A percentile compares a stretch with the other conserved stretches of the same genome.
phyloP scores from a whole-genome alignment of 1,139 yeast genomes.

The Candida neerlandica region DNA sequence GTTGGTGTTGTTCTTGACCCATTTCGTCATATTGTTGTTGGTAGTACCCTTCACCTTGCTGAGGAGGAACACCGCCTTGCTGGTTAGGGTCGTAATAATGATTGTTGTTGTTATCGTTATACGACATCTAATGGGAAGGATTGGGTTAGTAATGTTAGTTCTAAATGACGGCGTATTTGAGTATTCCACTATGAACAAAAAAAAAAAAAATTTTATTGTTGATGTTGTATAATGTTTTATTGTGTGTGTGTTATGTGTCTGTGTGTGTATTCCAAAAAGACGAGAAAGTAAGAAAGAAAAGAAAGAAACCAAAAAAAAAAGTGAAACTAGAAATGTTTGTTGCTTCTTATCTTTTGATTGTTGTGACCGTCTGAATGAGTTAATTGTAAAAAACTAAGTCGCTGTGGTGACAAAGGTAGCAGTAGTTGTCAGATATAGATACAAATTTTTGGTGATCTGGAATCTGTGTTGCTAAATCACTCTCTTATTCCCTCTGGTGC shows the following conservation, averaged over 20 bases:
- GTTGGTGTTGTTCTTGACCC: constrained; percentile 28
- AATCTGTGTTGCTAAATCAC: neutral
- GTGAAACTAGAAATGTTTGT: constrained; percentile 1
- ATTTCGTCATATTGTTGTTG: constrained; percentile 50
- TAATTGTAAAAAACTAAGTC: neutral
- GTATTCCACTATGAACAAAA: neutral
- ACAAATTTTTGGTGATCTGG: neutral
- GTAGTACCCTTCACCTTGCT: constrained; percentile 44
- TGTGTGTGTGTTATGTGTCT: neutral
- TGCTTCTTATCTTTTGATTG: neutral
- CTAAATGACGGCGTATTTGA: too few relatives aligned
- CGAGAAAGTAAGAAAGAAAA: neutral
- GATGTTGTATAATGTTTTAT: constrained; percentile 1
- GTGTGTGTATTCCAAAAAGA: constrained; percentile 1
- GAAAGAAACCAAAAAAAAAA: neutral
- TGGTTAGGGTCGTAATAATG: constrained; percentile 52
- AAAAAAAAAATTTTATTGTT: neutral
- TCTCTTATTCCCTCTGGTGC: neutral
- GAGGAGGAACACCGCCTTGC: constrained; percentile 33
- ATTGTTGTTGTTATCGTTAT: constrained; percentile 54
- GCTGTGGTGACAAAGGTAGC: too few relatives aligned
- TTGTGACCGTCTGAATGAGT: neutral
- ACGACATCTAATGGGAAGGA: constrained; percentile 42
- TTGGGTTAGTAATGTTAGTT: neutral
- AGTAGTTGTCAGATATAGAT: too few relatives aligned